Conservation (phyloP, 176 grass and related monocot species). For the Phyllostachys edulis region DNA sequence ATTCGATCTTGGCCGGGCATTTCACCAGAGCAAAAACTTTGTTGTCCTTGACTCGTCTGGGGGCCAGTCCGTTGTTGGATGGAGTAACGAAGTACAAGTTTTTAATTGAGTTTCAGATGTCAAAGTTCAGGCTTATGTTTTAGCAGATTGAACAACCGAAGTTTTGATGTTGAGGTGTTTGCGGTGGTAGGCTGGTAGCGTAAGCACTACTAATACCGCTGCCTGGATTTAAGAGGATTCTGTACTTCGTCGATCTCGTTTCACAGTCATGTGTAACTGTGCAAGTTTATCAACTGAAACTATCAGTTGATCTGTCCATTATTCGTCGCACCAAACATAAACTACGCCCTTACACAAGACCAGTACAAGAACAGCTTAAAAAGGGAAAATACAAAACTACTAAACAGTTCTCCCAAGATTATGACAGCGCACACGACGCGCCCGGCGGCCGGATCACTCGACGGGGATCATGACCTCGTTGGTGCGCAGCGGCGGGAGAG, state of each 20-base stretch:
- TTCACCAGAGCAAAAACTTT: neutral
- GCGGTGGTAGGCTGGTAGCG: too few relatives aligned
- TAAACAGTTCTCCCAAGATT: neutral
- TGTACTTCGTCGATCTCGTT: neutral
- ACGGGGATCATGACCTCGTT: slow-evolving; percentile 95
- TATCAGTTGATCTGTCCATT: neutral
- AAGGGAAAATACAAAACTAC: neutral
- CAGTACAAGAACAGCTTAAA: neutral
- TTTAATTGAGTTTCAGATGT: neutral
- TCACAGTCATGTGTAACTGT: neutral
- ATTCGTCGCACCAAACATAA: neutral
- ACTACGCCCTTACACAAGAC: neutral
- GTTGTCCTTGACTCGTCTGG: neutral
- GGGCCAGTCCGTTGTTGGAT: neutral
- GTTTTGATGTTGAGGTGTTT: neutral
- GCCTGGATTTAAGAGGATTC: neutral
- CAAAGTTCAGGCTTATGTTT: neutral
- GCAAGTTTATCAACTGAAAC: neutral
- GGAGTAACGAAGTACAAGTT: neutral
- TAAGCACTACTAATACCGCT: too few relatives aligned
- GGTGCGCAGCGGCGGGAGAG: slow-evolving; percentile 84
- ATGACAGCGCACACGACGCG: neutral
- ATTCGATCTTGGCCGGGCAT: neutral
- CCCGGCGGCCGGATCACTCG: slow-evolving; percentile 24
- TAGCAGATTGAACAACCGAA: neutral